Conservation (phyloP, 495 filamentous ascomycete genomes). For the Letharia lupina region DNA sequence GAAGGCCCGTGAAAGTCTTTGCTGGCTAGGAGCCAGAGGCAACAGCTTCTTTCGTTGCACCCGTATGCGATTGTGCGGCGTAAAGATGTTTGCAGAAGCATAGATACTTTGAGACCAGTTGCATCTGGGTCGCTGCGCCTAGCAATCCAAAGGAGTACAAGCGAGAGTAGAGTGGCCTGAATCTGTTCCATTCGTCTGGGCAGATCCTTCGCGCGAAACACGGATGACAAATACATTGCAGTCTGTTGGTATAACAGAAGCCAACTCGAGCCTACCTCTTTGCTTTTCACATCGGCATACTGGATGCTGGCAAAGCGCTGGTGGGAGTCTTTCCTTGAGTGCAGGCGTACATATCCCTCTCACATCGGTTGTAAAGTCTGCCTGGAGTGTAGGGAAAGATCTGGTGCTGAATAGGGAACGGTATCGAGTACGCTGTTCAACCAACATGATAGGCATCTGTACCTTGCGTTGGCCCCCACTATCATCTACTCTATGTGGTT, state of each 20-base stretch:
- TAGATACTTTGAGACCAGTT: background rate
- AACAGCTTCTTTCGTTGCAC: background rate
- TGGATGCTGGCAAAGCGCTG: background rate
- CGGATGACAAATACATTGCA: too few species aligned
- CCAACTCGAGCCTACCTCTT: background rate
- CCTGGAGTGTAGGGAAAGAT: too few species aligned
- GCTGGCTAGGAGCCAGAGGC: background rate
- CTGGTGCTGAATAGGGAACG: too few species aligned
- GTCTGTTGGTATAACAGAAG: background rate
- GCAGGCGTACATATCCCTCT: background rate
- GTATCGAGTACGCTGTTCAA: too few species aligned
- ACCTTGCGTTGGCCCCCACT: background rate
- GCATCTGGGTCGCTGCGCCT: background rate
- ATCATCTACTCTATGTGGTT: background rate
- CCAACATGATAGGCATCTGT: too few species aligned
- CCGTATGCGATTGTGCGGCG: background rate
- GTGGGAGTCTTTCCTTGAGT: background rate
- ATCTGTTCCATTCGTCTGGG: background rate
- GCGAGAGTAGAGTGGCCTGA: background rate
- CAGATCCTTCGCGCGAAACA: constrained; percentile 8
- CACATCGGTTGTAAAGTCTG: too few species aligned
- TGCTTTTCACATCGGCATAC: background rate
- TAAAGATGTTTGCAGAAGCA: background rate
- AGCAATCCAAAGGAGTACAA: background rate
- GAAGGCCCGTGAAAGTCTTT: background rate